phyloP scores from a whole-genome alignment of 345 rosid genomes.

The Zanthoxylum bungeanum region DNA sequence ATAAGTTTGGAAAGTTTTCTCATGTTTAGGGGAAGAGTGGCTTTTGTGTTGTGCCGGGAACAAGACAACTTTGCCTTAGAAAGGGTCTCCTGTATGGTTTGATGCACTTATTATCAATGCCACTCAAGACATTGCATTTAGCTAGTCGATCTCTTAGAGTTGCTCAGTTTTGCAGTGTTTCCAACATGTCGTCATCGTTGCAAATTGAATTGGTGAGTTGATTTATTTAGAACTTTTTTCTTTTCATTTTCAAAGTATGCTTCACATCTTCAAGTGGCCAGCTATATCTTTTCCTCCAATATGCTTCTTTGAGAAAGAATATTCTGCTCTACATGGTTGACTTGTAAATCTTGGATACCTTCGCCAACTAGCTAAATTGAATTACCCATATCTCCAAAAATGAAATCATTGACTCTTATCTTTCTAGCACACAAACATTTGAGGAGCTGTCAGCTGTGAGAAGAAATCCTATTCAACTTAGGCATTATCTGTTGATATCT shows the following conservation, averaged over 20 bases:
- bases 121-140: slow-evolving; percentile 87
- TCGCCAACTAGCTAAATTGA: not conserved
- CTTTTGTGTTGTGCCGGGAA: slow-evolving; percentile 75
- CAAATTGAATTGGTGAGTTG: slow-evolving; percentile 85
- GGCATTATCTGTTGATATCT: not conserved
- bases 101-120: slow-evolving; percentile 65
- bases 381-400: not conserved
- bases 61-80: slow-evolving; percentile 79
- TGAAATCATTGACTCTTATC: not conserved
- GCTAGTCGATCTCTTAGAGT: slow-evolving; percentile 86
- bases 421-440: not conserved
- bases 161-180: slow-evolving; percentile 85
- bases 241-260: no score
- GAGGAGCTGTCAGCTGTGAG: not conserved
- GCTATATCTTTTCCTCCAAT: not conserved
- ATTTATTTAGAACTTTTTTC: no score
- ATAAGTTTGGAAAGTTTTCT: slow-evolving; percentile 6
- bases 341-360: not conserved
- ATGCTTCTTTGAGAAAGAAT: not conserved
- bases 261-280: no score
- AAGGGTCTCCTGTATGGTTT: slow-evolving; percentile 84
- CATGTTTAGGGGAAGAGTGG: slow-evolving; percentile 61
- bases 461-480: not conserved
- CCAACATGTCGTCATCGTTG: slow-evolving; percentile 70
- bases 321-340: not conserved